phyloP scores from a whole-genome alignment of 2,329 filamentous ascomycete genomes.

The Myrmaecium sp. region DNA sequence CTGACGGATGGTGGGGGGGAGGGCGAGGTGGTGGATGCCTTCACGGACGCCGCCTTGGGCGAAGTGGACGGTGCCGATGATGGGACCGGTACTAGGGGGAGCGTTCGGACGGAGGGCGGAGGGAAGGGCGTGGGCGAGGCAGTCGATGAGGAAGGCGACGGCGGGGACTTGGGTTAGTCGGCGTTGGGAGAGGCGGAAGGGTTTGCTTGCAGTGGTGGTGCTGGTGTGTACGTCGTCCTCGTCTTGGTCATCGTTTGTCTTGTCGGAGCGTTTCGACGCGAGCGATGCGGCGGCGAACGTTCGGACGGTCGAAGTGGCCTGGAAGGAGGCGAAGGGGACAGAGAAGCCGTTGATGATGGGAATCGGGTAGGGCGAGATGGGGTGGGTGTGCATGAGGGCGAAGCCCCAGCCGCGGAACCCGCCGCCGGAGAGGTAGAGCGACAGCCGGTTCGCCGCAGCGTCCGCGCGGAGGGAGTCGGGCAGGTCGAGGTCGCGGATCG shows the following conservation, averaged over 20 bases:
- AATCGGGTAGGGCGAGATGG: conserved; percentile 64
- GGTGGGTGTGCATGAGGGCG: conserved; percentile 65
- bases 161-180: conserved; percentile 70
- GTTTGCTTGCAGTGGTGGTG: conserved; percentile 11
- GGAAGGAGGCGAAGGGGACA: conserved; percentile 45
- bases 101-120: conserved; percentile 47
- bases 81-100: too few species aligned
- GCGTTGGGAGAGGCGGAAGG: conserved; percentile 68
- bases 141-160: conserved; percentile 63
- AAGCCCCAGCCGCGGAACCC: conserved; percentile 86
- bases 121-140: conserved; percentile 52
- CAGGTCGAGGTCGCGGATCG: conserved; percentile 40
- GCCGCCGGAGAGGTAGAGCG: conserved; percentile 74
- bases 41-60: not conserved
- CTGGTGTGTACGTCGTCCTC: conserved; percentile 16
- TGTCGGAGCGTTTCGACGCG: conserved; percentile 18
- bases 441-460: conserved; percentile 32
- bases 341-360: conserved; percentile 67
- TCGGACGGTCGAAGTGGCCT: conserved; percentile 32
- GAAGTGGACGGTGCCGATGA: conserved; percentile 28
- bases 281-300: conserved; percentile 21
- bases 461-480: conserved; percentile 29
- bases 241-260: too few species aligned
- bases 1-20: conserved; percentile 33
- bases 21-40: too few species aligned